Percentiles rank a stretch among this genome's conserved stretches.
Evolutionary conservation across 257 asterid genomes (phyloP).

Genomic region (Paraleonurus japonicus): DNA sequence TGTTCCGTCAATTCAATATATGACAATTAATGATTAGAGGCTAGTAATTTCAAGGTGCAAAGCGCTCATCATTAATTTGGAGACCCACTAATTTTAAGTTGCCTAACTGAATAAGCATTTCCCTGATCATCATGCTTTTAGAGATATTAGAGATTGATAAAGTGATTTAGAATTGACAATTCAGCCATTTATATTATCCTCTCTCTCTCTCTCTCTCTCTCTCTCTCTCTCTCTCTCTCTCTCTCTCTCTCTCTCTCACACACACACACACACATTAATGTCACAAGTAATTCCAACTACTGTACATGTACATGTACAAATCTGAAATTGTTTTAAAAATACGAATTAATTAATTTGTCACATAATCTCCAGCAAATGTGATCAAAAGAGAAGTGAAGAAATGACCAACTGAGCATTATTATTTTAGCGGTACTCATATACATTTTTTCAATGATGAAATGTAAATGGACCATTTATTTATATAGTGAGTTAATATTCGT

Average conservation of each 20-base stretch:
- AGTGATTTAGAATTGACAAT: conserved; percentile 30
- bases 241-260: neutral
- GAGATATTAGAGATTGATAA: conserved; percentile 30
- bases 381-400: neutral
- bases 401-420: too few relatives aligned
- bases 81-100: conserved; percentile 29
- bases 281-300: neutral
- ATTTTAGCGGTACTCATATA: too few relatives aligned
- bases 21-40: conserved; percentile 30
- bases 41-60: conserved; percentile 23
- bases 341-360: neutral
- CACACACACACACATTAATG: neutral
- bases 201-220: neutral
- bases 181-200: conserved; percentile 5
- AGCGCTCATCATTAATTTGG: conserved; percentile 28
- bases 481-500: neutral
- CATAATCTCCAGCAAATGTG: neutral
- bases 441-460: neutral
- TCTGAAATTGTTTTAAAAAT: neutral
- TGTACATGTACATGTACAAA: too few relatives aligned
- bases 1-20: conserved; percentile 27
- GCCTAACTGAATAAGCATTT: conserved; percentile 40
- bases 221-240: neutral
- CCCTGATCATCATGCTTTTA: conserved; percentile 31
- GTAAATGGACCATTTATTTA: neutral